Evolutionary conservation across 2,329 filamentous ascomycete genomes (phyloP).

Genomic region (Colletotrichum musicola): DNA sequence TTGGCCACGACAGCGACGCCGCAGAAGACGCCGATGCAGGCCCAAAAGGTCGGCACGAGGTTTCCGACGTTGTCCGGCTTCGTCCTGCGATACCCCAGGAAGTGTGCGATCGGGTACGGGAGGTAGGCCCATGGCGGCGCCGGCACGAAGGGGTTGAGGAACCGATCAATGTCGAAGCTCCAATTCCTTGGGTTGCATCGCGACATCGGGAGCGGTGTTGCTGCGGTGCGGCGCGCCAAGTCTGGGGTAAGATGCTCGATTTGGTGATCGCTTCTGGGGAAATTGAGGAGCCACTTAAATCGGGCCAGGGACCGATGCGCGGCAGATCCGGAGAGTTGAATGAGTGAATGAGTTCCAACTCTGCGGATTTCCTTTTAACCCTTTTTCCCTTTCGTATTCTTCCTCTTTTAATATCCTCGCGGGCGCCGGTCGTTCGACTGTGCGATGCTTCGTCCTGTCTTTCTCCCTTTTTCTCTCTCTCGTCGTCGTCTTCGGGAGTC

Average conservation of each 20-base stretch:
- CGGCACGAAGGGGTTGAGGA: conserved; percentile 78
- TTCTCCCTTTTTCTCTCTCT: too few species aligned
- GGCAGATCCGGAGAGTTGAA: not conserved
- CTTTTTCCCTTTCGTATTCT: not conserved
- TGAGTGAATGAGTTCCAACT: too few species aligned
- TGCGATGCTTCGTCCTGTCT: too few species aligned
- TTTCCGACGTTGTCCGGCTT: conserved; percentile 63
- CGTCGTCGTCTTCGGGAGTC: too few species aligned
- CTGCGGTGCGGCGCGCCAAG: conserved; percentile 26
- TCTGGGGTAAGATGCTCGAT: conserved; percentile 33
- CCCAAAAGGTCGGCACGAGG: conserved; percentile 70
- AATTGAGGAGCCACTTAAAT: conserved; percentile 13
- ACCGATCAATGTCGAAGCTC: conserved; percentile 82
- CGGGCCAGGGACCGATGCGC: too few species aligned
- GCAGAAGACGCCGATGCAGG: conserved; percentile 73
- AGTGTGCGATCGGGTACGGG: conserved; percentile 75
- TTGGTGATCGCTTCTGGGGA: conserved; percentile 19
- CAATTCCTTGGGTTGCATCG: conserved; percentile 45
- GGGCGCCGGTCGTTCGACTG: too few species aligned
- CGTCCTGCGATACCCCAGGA: conserved; percentile 72
- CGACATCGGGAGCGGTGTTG: conserved; percentile 12
- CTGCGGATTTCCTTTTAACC: not conserved
- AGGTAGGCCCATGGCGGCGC: conserved; percentile 73
- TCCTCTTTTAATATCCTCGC: too few species aligned
- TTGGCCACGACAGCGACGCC: conserved; percentile 71